Conservation (phyloP, 257 asterid genomes). For the Paulownia fortunei region DNA sequence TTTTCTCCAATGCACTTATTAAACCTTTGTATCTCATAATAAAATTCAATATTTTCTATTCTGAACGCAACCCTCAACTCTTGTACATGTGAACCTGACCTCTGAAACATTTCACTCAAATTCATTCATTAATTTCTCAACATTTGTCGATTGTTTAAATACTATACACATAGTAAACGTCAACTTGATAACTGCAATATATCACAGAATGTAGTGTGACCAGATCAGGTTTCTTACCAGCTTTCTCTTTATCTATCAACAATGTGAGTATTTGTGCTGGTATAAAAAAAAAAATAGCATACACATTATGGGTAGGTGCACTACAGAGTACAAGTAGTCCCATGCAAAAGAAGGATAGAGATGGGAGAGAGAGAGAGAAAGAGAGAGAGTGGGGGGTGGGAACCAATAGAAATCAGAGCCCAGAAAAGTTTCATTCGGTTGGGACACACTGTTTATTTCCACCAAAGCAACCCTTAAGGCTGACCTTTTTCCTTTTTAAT, state of each 20-base stretch:
- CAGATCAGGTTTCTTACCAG: not conserved
- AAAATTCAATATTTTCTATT: not conserved
- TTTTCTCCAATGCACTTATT: too few species aligned
- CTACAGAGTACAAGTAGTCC: slow-evolving; percentile 30
- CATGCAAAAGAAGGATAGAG: slow-evolving; percentile 35
- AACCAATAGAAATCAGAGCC: slow-evolving; percentile 16
- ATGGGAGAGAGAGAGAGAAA: not conserved
- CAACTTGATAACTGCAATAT: not conserved
- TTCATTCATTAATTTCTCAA: not conserved
- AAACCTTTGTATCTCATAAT: too few species aligned
- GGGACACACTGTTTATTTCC: slow-evolving; percentile 39
- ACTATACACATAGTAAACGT: not conserved
- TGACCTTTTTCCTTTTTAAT: slow-evolving; percentile 23
- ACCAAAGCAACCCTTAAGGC: slow-evolving; percentile 34
- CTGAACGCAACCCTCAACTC: too few species aligned
- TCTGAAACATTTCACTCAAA: not conserved
- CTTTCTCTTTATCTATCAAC: slow-evolving; percentile 1
- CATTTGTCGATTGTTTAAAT: not conserved
- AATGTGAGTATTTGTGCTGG: not conserved
- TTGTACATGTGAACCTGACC: too few species aligned
- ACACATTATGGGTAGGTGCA: slow-evolving; percentile 28
- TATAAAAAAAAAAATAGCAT: not conserved
- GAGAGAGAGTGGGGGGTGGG: not conserved
- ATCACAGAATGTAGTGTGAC: not conserved
- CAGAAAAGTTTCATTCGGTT: slow-evolving; percentile 34